Percentiles rank a stretch among this genome's conserved stretches.
These are phyloP conservation scores for Nymphaea thermarum DNA, from an alignment of 164 flowering plant species.

Conservation along the genomic window DNA sequence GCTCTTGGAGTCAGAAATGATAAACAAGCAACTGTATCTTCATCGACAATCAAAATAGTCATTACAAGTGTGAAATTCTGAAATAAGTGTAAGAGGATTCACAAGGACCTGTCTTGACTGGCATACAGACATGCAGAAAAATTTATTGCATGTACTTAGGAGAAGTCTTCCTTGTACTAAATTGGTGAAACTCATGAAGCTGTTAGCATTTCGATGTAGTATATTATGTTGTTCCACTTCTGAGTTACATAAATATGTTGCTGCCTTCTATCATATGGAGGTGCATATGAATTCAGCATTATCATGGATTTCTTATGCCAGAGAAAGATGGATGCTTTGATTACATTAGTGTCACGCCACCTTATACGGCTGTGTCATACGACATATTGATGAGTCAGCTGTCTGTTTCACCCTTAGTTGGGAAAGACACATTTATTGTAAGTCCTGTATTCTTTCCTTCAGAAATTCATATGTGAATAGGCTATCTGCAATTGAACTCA, in stretches of 20 bases:
- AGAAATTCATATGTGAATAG: neutral
- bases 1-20: too few relatives aligned
- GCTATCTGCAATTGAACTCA: neutral
- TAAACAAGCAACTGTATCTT: too few relatives aligned
- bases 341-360: conserved; percentile 92
- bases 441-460: conserved; percentile 14
- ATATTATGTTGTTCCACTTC: neutral
- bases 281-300: neutral
- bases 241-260: neutral
- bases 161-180: too few relatives aligned
- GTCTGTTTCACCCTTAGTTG: conserved; percentile 52
- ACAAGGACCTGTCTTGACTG: too few relatives aligned
- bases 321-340: conserved; percentile 51
- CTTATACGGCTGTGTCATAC: conserved; percentile 72
- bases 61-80: too few relatives aligned
- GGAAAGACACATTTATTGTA: conserved; percentile 74
- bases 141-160: too few relatives aligned
- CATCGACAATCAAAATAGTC: too few relatives aligned
- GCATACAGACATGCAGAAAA: too few relatives aligned
- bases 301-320: conserved; percentile 6
- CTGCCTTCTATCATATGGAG: neutral
- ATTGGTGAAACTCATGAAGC: too few relatives aligned
- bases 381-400: conserved; percentile 62
- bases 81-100: too few relatives aligned
- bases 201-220: neutral